Evolutionary conservation across 2,329 filamentous ascomycete species (phyloP), one percentile per base, ranked within the genome.

Genomic region (Exophiala alcalophila): DNA sequence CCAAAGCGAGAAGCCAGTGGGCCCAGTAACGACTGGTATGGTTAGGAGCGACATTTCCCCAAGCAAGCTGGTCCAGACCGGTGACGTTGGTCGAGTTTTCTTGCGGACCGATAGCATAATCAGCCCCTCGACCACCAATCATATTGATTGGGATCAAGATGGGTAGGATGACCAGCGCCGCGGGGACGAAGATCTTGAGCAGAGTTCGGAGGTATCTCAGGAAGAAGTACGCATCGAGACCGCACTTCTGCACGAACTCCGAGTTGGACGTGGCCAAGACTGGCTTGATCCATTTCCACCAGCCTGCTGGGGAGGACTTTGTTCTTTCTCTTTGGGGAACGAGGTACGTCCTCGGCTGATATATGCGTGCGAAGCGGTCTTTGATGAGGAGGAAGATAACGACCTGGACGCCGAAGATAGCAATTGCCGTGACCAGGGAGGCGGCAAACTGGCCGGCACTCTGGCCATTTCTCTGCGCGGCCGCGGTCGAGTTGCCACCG

Each of bases 201-300:
- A 97, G 78, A 59, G 86, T 84, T 49, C 84, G 81, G 18, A 90
- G 77, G 59, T 95, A 98, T 50, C 94, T 85, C 1, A 98, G 74
- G 64, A 98, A 98, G 71, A 97, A 95, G 68, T 95, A 98, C 59
- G 91, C 89, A 62, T 98, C 92, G 7, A 98, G 77, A 12, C 92
- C 92, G 56, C 91, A 96, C 65, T 96, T 94, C 39, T 91, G 84
- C 57, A 98, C 94, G 55, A 98, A 80, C 56, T 94, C 87, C 9
- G 86, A 86, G 77, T 71, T 80, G 64, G 68, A 86, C 68, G 69
- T 81, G 64, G 68, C 86, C 73, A 73, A 94, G 52, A 70, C 72
- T 3, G 76, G 73, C 10, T 61, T 59, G 34, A 77, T 64, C 77
- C 76, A 80, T 56, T 61, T 64, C 44, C 72, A 69, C 18, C 75